Conservation (phyloP, 441 rosid species). For the Eruca vesicaria region DNA sequence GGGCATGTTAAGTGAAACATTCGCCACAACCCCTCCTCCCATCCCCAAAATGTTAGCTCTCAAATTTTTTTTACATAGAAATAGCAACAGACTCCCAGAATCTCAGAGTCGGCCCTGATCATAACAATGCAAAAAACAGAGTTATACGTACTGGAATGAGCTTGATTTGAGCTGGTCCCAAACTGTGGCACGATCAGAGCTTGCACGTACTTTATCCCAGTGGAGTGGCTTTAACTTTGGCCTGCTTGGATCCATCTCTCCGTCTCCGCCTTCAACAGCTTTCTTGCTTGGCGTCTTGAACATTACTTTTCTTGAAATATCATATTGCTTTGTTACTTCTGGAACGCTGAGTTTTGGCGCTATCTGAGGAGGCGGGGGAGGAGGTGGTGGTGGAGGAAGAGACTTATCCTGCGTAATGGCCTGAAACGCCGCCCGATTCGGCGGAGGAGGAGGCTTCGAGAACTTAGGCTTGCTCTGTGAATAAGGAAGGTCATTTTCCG, state of each 20-base stretch:
- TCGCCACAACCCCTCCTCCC: no score
- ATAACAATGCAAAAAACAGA: background rate
- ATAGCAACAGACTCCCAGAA: no score
- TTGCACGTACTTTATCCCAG: slow-evolving; percentile 98
- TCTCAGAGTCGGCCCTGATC: no score
- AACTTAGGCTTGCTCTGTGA: slow-evolving; percentile 63
- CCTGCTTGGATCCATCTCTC: slow-evolving; percentile 65
- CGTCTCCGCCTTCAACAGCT: slow-evolving; percentile 45
- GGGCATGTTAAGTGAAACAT: no score
- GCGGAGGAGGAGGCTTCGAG: slow-evolving; percentile 82
- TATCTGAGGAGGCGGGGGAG: slow-evolving; percentile 33
- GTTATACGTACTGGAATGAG: slow-evolving; percentile 79
- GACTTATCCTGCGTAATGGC: slow-evolving; percentile 46
- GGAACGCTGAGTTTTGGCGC: slow-evolving; percentile 18
- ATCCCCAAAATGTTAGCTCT: no score
- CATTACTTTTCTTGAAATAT: slow-evolving; percentile 36
- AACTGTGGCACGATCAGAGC: slow-evolving; percentile 95
- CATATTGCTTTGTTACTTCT: slow-evolving; percentile 36
- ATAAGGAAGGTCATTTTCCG: slow-evolving; percentile 37
- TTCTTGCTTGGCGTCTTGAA: slow-evolving; percentile 40
- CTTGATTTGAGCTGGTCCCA: slow-evolving; percentile 97
- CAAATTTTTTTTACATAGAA: no score
- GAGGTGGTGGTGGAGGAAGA: slow-evolving; percentile 47
- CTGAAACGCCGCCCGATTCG: slow-evolving; percentile 69
- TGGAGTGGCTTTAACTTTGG: slow-evolving; percentile 90